phyloP scores from a whole-genome alignment of 495 filamentous ascomycete genomes.

The Hyaloscypha bicolor region DNA sequence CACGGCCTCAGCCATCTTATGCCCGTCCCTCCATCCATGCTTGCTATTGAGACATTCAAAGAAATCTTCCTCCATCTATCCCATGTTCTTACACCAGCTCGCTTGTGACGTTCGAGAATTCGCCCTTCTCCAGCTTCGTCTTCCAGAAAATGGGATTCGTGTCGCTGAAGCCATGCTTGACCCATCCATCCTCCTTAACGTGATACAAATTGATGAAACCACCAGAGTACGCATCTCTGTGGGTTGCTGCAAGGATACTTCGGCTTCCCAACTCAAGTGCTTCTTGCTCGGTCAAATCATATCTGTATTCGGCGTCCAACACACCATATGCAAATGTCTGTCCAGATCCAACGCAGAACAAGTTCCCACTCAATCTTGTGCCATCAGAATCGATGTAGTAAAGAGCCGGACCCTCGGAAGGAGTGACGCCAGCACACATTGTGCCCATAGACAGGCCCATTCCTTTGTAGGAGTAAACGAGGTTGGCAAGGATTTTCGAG shows the following conservation, averaged over 20 bases:
- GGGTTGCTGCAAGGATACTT: conserved; percentile 94
- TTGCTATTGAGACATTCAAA: conserved; percentile 32
- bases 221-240: conserved; percentile 96
- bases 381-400: conserved; percentile 99
- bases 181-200: conserved; percentile 97
- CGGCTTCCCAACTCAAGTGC: conserved; percentile 87
- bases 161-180: conserved; percentile 95
- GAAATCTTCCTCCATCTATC: conserved; percentile 24
- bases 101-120: conserved; percentile 95
- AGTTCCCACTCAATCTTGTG: conserved; percentile 86
- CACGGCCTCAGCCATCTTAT: conserved; percentile 22
- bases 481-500: conserved; percentile 96
- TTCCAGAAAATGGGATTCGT: conserved; percentile 99
- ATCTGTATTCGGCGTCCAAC: conserved; percentile 90
- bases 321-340: conserved; percentile 99
- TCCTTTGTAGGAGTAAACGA: conserved; percentile 97
- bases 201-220: conserved; percentile 99
- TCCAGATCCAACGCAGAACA: conserved; percentile 97
- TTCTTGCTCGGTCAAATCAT: conserved; percentile 82
- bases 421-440: conserved; percentile 97
- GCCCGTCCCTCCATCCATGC: conserved; percentile 21
- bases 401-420: conserved; percentile 92
- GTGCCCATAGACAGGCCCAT: conserved; percentile 98
- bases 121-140: conserved; percentile 95
- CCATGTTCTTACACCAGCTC: conserved; percentile 49